A percentile compares a stretch with the other conserved stretches of the same genome.
These are phyloP conservation scores for Albugo candida DNA, from an alignment of 352 stramenopile genomes.

Conservation along the genomic window DNA sequence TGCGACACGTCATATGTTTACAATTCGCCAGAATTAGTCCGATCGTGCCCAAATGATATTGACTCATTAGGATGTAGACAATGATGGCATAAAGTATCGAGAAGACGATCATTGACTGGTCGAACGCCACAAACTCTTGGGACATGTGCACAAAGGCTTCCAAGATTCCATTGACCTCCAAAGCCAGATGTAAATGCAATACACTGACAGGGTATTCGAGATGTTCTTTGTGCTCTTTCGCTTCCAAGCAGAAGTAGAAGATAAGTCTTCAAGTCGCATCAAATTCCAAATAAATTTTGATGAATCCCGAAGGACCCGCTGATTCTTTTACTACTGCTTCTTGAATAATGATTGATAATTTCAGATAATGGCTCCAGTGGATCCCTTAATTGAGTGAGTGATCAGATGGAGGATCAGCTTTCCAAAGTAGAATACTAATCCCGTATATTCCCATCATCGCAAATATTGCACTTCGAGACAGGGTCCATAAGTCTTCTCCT, in stretches of 20 bases:
- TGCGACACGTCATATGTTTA: slow-evolving; percentile 76
- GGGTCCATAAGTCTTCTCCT: slow-evolving; percentile 90
- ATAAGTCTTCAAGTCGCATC: slow-evolving; percentile 56
- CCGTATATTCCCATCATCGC: slow-evolving; percentile 94
- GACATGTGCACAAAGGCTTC: slow-evolving; percentile 89
- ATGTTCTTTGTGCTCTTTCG: slow-evolving; percentile 43
- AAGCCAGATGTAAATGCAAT: slow-evolving; percentile 89
- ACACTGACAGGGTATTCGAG: slow-evolving; percentile 32
- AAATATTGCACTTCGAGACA: slow-evolving; percentile 76
- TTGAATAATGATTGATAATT: slow-evolving; percentile 35
- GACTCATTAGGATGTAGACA: slow-evolving; percentile 42
- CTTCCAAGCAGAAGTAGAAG: slow-evolving; percentile 59
- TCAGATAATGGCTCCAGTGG: slow-evolving; percentile 87
- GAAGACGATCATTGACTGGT: slow-evolving; percentile 60
- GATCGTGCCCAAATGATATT: slow-evolving; percentile 25
- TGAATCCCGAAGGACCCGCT: slow-evolving; percentile 9
- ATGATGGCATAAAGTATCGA: slow-evolving; percentile 48
- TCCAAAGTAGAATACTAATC: slow-evolving; percentile 87
- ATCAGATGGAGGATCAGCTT: slow-evolving; percentile 89
- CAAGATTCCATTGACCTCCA: slow-evolving; percentile 90
- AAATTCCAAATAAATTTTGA: slow-evolving; percentile 39
- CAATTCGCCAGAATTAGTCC: slow-evolving; percentile 77
- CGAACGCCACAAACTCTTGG: slow-evolving; percentile 57
- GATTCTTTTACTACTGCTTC: slow-evolving; percentile 9
- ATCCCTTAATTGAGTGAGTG: slow-evolving; percentile 92